phyloP scores from a whole-genome alignment of 2,329 filamentous ascomycete genomes.

The Aspergillus sergii region DNA sequence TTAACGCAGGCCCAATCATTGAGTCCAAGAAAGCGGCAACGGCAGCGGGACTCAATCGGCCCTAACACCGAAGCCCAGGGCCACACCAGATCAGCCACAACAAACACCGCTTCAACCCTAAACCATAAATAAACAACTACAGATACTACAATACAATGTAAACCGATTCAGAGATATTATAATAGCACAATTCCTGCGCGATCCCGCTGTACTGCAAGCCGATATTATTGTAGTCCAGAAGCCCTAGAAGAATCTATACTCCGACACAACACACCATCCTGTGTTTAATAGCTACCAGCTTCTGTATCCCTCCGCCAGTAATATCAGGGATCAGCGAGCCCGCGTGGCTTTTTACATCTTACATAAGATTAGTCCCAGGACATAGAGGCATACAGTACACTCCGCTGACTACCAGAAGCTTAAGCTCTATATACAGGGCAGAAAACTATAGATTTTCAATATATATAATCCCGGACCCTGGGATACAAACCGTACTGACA shows the following conservation, averaged over 20 bases:
- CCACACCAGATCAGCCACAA: too few species aligned
- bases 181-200: neutral
- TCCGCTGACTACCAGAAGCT: neutral
- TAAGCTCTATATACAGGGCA: neutral
- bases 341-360: neutral
- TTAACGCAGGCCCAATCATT: too few species aligned
- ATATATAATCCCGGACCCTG: neutral
- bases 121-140: neutral
- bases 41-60: too few species aligned
- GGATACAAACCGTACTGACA: too few species aligned
- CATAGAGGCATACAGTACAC: neutral
- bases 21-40: too few species aligned
- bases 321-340: neutral
- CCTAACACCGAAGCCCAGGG: too few species aligned
- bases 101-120: too few species aligned
- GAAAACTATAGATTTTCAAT: neutral
- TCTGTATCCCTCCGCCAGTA: neutral
- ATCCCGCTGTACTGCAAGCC: neutral
- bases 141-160: neutral
- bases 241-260: too few species aligned
- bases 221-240: neutral
- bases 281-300: neutral
- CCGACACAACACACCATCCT: neutral
- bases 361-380: neutral
- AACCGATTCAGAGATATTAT: neutral